Percentiles rank a stretch among this genome's conserved stretches.
These are phyloP conservation scores for Nemania sp. DNA, from an alignment of 2,329 filamentous ascomycete species.

Conservation along the genomic window DNA sequence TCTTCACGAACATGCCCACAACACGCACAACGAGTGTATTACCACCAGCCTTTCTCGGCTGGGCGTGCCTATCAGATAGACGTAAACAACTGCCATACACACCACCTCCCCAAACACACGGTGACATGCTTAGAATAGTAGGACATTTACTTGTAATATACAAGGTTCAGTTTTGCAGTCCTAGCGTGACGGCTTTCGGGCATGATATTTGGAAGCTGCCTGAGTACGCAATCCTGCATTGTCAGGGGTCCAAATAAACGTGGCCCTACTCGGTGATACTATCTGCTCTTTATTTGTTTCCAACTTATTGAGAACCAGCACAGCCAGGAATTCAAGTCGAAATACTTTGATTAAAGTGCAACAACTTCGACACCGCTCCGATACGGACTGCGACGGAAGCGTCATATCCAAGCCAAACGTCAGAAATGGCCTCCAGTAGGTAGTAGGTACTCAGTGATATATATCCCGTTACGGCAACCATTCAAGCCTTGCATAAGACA, in stretches of 20 bases:
- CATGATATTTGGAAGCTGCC: background rate
- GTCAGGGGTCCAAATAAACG: background rate
- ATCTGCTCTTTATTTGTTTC: too few relatives aligned
- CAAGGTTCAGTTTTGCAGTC: background rate
- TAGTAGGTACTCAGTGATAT: too few relatives aligned
- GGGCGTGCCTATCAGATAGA: too few relatives aligned
- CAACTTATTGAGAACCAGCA: too few relatives aligned
- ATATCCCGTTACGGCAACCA: background rate
- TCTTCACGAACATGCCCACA: background rate
- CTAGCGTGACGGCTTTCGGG: background rate
- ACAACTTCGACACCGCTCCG: too few relatives aligned
- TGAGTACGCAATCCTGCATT: background rate
- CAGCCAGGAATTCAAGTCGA: too few relatives aligned
- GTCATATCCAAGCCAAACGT: too few relatives aligned
- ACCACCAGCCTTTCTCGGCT: too few relatives aligned
- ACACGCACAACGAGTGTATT: too few relatives aligned
- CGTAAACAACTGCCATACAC: background rate
- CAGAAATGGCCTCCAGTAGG: too few relatives aligned
- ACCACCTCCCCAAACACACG: background rate
- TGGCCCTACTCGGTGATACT: background rate
- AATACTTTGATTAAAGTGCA: too few relatives aligned
- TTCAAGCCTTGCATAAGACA: background rate
- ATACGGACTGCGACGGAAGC: too few relatives aligned
- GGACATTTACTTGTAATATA: background rate
- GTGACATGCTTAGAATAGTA: background rate